Conservation (phyloP, 257 asterid genomes). For the Echites panduratus region DNA sequence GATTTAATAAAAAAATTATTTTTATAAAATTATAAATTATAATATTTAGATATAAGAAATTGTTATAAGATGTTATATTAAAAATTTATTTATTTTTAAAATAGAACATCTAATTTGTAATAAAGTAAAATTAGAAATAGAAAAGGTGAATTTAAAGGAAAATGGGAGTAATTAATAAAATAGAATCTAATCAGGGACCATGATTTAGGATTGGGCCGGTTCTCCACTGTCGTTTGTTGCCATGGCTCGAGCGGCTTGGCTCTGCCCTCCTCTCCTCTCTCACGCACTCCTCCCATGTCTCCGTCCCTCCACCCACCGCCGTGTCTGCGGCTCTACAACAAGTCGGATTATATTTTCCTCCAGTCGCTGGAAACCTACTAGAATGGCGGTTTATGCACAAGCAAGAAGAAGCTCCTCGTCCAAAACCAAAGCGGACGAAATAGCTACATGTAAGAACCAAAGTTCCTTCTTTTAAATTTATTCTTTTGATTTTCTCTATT, state of each 20-base stretch:
- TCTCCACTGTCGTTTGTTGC: slow-evolving; percentile 12
- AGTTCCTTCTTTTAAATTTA: too few relatives aligned
- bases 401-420: slow-evolving; percentile 58
- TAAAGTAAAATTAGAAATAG: too few relatives aligned
- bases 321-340: slow-evolving; percentile 17
- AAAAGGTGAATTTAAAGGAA: too few relatives aligned
- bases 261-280: slow-evolving; percentile 28
- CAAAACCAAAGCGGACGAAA: slow-evolving; percentile 29
- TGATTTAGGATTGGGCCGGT: neutral
- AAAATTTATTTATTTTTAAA: too few relatives aligned
- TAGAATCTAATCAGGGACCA: too few relatives aligned
- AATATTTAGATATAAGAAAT: too few relatives aligned
- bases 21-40: too few relatives aligned
- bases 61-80: too few relatives aligned
- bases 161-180: too few relatives aligned
- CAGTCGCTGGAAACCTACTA: slow-evolving; percentile 16
- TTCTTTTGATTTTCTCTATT: neutral
- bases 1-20: too few relatives aligned
- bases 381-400: slow-evolving; percentile 34
- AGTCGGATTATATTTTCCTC: slow-evolving; percentile 9
- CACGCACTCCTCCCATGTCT: slow-evolving; percentile 27
- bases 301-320: slow-evolving; percentile 16
- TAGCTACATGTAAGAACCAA: slow-evolving; percentile 53
- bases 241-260: slow-evolving; percentile 44
- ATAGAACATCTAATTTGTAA: too few relatives aligned